A percentile compares a stretch with the other conserved stretches of the same genome.
phyloP scores from a whole-genome alignment of 169 alveolate genomes.

The Cryptosporidium viatorum region DNA sequence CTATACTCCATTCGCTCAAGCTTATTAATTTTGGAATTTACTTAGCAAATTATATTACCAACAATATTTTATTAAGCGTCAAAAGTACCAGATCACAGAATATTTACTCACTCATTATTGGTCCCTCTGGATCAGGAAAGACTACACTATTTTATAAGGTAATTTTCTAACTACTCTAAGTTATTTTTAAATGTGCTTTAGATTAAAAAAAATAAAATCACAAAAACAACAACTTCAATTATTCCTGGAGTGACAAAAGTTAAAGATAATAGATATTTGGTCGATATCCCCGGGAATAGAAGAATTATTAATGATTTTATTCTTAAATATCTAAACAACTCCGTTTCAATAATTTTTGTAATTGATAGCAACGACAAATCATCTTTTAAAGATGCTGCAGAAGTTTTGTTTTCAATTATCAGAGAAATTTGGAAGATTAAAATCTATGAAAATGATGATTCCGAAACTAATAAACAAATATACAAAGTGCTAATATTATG shows the following conservation, averaged over 20 bases:
- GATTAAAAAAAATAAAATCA: slow-evolving; percentile 19
- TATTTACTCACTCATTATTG: slow-evolving; percentile 38
- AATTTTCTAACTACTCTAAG: neutral
- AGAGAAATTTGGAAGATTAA: neutral
- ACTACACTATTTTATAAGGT: slow-evolving; percentile 74
- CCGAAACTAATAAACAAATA: neutral
- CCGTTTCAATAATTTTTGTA: slow-evolving; percentile 41
- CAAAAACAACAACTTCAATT: slow-evolving; percentile 52
- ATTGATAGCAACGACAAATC: slow-evolving; percentile 73
- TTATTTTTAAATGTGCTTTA: neutral
- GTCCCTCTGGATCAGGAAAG: slow-evolving; percentile 77
- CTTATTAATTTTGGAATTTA: neutral
- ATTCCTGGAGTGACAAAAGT: slow-evolving; percentile 10
- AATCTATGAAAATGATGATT: neutral
- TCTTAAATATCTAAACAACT: slow-evolving; percentile 5
- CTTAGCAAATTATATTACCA: neutral
- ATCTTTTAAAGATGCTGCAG: slow-evolving; percentile 73
- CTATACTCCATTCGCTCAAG: slow-evolving; percentile 37
- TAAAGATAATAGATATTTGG: slow-evolving; percentile 9
- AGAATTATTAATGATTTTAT: slow-evolving; percentile 27
- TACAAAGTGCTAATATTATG: slow-evolving; percentile 12
- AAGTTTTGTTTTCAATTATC: slow-evolving; percentile 21
- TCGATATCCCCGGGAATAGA: slow-evolving; percentile 76
- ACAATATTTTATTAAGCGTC: neutral
- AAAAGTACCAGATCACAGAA: neutral